Evolutionary conservation across 164 flowering plant genomes (phyloP), one percentile per base, ranked within the genome.

Genomic region (Warburgia ugandensis): DNA sequence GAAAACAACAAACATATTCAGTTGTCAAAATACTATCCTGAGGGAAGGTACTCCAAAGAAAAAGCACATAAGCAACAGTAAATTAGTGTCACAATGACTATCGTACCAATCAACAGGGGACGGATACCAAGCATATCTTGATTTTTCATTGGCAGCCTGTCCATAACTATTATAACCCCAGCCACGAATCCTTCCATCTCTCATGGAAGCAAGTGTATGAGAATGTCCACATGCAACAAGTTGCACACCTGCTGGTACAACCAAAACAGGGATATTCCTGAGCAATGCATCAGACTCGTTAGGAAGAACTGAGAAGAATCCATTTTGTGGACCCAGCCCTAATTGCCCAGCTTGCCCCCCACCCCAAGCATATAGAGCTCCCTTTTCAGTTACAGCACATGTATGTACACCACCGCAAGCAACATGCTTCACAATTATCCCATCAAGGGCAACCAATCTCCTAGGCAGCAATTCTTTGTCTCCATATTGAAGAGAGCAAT

Each of bases 141-240:
- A 75, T 61, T 70, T 80, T 65, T 78, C 78, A 64, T 86, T 92
- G 41, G 97, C 91, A 51, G 99, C 99, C 71, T 88, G 99, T 48
- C 99, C 99, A 70, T 89, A 88, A 55, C 76, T 69, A 64, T 89
- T 94, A 64, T 86, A 88, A 47, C 99, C 99, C 96, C 99, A 88
- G 46, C 99, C 99, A 52, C 69, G 75, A 50, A 88, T 89, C 56
- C 86, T 73, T 57, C 99, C 99, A 70, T 94, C 97, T 47, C 36
- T 73, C 37, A 71, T 77, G 27, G 68, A 78, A 55, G 81, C 67
- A 53, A 88, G 94, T 1, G 99, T 89, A 70, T 94, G 99, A 41
- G 78, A 88, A 69, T 88, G 91, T 29, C 99, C 99, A 69, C 97
- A 92, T 8, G 94, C 78, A 58, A 92, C 83, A 52, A 72, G 94